phyloP scores from a whole-genome alignment of 2,329 filamentous ascomycete species.

The Periconia macrospinosa region DNA sequence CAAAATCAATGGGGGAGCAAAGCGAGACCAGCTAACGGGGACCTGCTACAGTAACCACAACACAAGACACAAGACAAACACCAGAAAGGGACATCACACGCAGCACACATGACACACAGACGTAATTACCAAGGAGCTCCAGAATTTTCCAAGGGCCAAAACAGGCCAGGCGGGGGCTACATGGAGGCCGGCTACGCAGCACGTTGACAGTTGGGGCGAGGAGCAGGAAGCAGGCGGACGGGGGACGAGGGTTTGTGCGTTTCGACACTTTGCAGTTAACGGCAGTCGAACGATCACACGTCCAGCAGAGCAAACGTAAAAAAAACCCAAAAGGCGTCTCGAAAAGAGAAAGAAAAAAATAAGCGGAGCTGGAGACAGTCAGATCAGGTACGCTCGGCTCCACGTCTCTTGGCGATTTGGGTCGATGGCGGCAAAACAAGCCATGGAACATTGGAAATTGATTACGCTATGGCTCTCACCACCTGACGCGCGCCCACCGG shows the following conservation, averaged over 20 bases:
- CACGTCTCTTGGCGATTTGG: background rate
- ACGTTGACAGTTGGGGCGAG: too few relatives aligned
- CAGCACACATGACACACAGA: too few relatives aligned
- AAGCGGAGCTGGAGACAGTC: background rate
- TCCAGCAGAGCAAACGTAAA: slow-evolving; percentile 19
- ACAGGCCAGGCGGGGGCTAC: too few relatives aligned
- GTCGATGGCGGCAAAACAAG: too few relatives aligned
- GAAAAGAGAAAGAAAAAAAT: background rate
- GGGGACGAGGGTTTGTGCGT: background rate
- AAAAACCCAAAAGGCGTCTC: slow-evolving; percentile 19
- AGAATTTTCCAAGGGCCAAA: too few relatives aligned
- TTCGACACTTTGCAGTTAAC: slow-evolving; percentile 46
- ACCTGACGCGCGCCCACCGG: slow-evolving; percentile 22
- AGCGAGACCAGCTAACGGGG: background rate
- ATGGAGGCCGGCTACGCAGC: too few relatives aligned
- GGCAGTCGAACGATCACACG: slow-evolving; percentile 42
- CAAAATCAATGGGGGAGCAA: background rate
- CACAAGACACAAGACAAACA: too few relatives aligned
- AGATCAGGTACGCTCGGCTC: background rate
- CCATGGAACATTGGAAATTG: too few relatives aligned
- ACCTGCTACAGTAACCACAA: too few relatives aligned
- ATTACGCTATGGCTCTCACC: slow-evolving; percentile 11
- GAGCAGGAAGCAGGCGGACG: too few relatives aligned
- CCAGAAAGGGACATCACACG: too few relatives aligned
- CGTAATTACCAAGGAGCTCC: too few relatives aligned